Conservation (phyloP, 2,329 filamentous ascomycete species). For the Graphilbum sp. region DNA sequence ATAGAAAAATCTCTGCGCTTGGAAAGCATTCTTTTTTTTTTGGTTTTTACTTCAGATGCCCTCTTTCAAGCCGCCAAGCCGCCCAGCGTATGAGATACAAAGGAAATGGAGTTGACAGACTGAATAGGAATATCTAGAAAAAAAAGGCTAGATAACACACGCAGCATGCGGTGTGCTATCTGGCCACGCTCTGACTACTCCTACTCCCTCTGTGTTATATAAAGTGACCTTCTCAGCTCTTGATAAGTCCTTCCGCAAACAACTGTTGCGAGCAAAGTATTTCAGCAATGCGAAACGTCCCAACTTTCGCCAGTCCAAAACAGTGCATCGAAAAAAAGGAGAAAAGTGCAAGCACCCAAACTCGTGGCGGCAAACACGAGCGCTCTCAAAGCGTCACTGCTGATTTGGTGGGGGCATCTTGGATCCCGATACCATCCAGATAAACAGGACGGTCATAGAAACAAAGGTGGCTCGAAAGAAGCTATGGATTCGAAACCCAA, state of each 20-base stretch:
- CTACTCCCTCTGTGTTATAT: conserved; percentile 14
- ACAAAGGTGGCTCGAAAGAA: conserved; percentile 29
- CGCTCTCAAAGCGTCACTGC: not conserved
- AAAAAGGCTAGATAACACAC: no score
- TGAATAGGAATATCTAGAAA: no score
- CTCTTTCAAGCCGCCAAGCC: no score
- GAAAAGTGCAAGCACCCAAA: not conserved
- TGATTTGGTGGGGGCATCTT: conserved; percentile 5
- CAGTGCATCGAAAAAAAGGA: not conserved
- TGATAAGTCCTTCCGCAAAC: conserved; percentile 28
- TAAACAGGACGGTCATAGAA: conserved; percentile 21
- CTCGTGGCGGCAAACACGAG: not conserved
- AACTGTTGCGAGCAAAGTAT: not conserved
- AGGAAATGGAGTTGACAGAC: no score
- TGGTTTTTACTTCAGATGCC: no score
- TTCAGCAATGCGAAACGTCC: not conserved
- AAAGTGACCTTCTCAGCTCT: conserved; percentile 36
- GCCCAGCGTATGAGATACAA: no score
- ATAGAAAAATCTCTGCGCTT: no score
- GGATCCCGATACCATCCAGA: conserved; percentile 19
- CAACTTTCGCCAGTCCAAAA: not conserved
- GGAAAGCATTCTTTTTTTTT: no score
- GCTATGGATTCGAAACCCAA: conserved; percentile 15
- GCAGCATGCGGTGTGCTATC: no score
- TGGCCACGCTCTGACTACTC: not conserved